Evolutionary conservation across 768 basidiomycete genomes (phyloP).

Genomic region (Naganishia vishniacii): DNA sequence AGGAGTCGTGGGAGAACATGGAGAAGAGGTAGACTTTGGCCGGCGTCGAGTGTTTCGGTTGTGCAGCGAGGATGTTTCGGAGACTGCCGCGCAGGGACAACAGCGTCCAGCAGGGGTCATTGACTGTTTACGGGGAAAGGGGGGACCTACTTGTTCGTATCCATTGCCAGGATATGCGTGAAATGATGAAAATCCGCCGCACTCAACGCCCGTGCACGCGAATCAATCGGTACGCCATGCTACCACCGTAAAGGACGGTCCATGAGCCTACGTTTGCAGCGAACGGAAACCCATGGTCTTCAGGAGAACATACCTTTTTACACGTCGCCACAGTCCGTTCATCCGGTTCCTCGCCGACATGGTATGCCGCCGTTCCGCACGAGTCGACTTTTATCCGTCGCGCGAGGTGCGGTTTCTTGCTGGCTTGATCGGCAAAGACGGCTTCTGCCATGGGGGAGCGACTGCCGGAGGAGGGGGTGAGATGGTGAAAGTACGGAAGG

Average conservation of each 20-base stretch:
- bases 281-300: no score
- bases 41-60: slow-evolving; percentile 34
- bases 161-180: slow-evolving; percentile 80
- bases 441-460: slow-evolving; percentile 91
- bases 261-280: no score
- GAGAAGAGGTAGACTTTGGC: slow-evolving; percentile 42
- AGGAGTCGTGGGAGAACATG: slow-evolving; percentile 34
- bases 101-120: no score
- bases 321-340: slow-evolving; percentile 67
- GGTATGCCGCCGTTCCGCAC: slow-evolving; percentile 78
- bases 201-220: slow-evolving; percentile 63
- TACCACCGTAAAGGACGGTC: no score
- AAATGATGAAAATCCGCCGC: slow-evolving; percentile 66
- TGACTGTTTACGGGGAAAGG: no score
- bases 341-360: slow-evolving; percentile 77
- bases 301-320: slow-evolving; percentile 61
- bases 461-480: slow-evolving; percentile 43
- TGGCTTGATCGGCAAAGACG: slow-evolving; percentile 59
- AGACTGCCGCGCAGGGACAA: slow-evolving; percentile 29
- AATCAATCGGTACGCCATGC: slow-evolving; percentile 68
- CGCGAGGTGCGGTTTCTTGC: slow-evolving; percentile 28
- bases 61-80: slow-evolving; percentile 34
- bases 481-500: background rate
- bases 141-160: slow-evolving; percentile 63
- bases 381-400: slow-evolving; percentile 67